Evolutionary conservation across 208 protist genomes (phyloP), one percentile per base, ranked within the genome.

Genomic region (Crithidia acanthocephali): DNA sequence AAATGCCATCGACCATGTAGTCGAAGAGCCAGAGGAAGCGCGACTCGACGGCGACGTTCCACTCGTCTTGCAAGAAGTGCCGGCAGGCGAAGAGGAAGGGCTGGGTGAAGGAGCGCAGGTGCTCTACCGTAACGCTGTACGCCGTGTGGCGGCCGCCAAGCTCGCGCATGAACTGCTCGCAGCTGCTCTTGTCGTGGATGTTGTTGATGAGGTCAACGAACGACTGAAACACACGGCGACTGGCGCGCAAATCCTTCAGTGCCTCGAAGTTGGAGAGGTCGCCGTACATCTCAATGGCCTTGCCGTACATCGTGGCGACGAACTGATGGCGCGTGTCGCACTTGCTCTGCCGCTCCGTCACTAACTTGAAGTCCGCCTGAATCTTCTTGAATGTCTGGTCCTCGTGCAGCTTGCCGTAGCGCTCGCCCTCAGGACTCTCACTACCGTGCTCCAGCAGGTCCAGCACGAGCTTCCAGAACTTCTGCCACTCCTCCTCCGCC

Each of bases 21-120:
- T 83, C 65, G 61, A 85, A 92, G 5, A 75, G 53, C 73, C 74
- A 83, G 11, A 72, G 28, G 57, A 95, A 92, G 20, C 86, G 81
- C 22, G 77, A 74, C 73, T 90, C 86, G 48, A 88, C 85, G 35
- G 80, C 79, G 18, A 90, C 65, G 44, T 89, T 90, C 85, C 89
- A 95, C 67, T 92, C 83, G 16, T 85, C 78, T 53, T 81, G 61
- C 23, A 95, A 40, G 76, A 92, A 91, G 55, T 89, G 85, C 5
- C 79, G 76, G 69, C 85, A 95, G 27, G 86, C 64, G 61, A 85
- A 88, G 37, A 95, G 60, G 53, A 95, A 95, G 10, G 86, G 85
- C 62, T 95, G 70, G 20, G 61, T 73, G 65, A 91, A 87, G 48
- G 76, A 71, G 16, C 65, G 47, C 2, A 92, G 65, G 64, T 86